Evolutionary conservation across 129 eudicot species (phyloP).

Genomic region (Flaveria bidentis): DNA sequence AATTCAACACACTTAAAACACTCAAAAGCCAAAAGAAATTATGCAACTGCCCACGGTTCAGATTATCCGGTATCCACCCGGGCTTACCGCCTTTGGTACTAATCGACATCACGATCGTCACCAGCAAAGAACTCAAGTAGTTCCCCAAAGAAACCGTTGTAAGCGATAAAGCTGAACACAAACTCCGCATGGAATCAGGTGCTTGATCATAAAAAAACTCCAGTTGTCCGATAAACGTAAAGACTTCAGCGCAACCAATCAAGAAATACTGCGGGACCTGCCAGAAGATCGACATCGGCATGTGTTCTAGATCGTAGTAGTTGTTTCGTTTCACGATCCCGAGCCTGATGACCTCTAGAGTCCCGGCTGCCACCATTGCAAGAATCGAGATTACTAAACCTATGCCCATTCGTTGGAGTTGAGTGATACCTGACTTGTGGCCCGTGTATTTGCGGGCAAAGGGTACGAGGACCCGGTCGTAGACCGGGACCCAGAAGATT

Average conservation of each 20-base stretch:
- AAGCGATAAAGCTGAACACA: constrained; percentile 70
- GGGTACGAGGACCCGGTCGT: constrained; percentile 53
- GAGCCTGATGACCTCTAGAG: constrained; percentile 58
- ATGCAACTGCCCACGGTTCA: constrained; percentile 61
- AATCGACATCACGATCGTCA: constrained; percentile 50
- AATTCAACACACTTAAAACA: constrained; percentile 53
- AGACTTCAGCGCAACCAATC: constrained; percentile 70
- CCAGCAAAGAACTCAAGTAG: constrained; percentile 64
- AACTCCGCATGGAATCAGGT: constrained; percentile 78
- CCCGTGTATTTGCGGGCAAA: constrained; percentile 56
- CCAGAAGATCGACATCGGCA: constrained; percentile 70
- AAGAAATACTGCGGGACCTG: constrained; percentile 73
- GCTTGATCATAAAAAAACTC: constrained; percentile 82
- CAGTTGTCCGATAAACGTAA: constrained; percentile 54
- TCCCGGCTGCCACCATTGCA: constrained; percentile 64
- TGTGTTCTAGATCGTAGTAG: constrained; percentile 28
- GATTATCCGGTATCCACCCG: constrained; percentile 80
- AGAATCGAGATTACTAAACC: constrained; percentile 67
- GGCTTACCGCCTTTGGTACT: constrained; percentile 53
- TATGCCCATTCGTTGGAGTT: constrained; percentile 63
- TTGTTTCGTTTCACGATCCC: constrained; percentile 44
- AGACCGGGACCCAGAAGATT: constrained; percentile 68
- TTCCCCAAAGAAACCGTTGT: constrained; percentile 55
- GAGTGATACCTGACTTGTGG: constrained; percentile 55
- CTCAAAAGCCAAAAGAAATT: constrained; percentile 76